These are phyloP conservation scores for Aphanomyces euteiches DNA, from an alignment of 352 stramenopile species.

Conservation along the genomic window DNA sequence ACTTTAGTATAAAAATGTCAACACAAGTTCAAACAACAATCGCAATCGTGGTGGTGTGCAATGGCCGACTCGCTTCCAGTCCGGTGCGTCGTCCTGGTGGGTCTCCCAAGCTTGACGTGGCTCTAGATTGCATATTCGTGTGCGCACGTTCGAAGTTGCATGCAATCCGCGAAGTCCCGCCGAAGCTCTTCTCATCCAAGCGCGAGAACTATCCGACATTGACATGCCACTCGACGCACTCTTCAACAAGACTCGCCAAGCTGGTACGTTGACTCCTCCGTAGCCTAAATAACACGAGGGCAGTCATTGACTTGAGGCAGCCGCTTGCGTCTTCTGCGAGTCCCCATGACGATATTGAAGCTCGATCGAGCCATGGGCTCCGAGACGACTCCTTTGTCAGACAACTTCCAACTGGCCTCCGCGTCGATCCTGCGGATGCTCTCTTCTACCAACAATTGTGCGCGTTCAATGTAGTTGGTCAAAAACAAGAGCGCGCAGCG, in stretches of 20 bases:
- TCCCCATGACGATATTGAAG: constrained; percentile 77
- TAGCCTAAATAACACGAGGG: neutral
- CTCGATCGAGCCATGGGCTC: constrained; percentile 60
- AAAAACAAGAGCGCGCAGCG: constrained; percentile 38
- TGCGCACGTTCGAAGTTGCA: constrained; percentile 80
- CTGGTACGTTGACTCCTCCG: constrained; percentile 29
- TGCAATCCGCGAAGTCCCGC: constrained; percentile 67
- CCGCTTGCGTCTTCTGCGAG: constrained; percentile 60
- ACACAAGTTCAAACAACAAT: no score
- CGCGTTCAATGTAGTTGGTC: constrained; percentile 71
- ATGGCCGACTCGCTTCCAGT: no score
- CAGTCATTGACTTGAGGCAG: constrained; percentile 63
- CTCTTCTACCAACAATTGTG: constrained; percentile 85
- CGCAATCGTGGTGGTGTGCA: no score
- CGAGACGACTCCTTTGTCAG: constrained; percentile 48
- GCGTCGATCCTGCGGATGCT: constrained; percentile 42
- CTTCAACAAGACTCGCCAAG: constrained; percentile 67
- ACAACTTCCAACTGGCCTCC: neutral
- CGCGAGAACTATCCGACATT: constrained; percentile 37
- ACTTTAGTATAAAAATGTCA: no score
- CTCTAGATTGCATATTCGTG: constrained; percentile 64
- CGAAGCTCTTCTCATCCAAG: constrained; percentile 70
- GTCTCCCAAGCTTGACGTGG: neutral
- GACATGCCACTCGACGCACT: constrained; percentile 71
- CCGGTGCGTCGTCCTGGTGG: neutral